Evolutionary conservation across 2,329 filamentous ascomycete species (phyloP), one percentile per base, ranked within the genome.

Genomic region (Tolypocladium ovalisporum): DNA sequence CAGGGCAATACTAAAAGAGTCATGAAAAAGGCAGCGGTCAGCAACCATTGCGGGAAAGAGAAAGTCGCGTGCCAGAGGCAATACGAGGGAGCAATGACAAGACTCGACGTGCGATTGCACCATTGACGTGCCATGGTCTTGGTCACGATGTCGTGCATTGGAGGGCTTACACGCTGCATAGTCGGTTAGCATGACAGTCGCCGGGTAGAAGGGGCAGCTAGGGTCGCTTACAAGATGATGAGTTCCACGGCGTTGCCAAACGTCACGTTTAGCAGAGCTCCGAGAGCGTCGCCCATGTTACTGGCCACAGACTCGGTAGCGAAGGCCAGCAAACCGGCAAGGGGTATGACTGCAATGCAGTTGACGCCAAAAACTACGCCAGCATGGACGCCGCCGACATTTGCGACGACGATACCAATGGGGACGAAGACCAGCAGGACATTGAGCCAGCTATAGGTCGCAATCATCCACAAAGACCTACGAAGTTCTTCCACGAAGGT

Each of bases 161-260:
- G 37, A 12, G 29, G 22, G 81, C 79, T 75, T 79, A 82, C 79
- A 82, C 81, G 70, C 79, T 82, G 61, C 17, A 27, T 22, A n/a
- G 19, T 27, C 0, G 17, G 29, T 55, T 24, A 55, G 54, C 54
- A 52, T 15, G n/a, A 13, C 24, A 52, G n/a, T 13, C 37, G 22
- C 39, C 22, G 6, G 17, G 12, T 35, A 10, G 29, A 32, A 32
- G 19, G 40, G 40, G 39, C 29, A 24, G 12, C 32, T 17, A 35
- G 37, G 13, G 29, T 24, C 10, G 47, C 76, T 68, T 70, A 81
- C 77, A 89, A 90, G 62, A 91, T 89, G 67, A 91, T 90, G 67
- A 91, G 72, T 71, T 91, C 88, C 29, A 90, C 88, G 27, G 87
- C 86, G 69, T 91, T 90, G 63, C 88, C 87, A 74, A 90, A 89